Conservation (phyloP, 1,139 yeast species). For the Sugiyamaella castrensis region DNA sequence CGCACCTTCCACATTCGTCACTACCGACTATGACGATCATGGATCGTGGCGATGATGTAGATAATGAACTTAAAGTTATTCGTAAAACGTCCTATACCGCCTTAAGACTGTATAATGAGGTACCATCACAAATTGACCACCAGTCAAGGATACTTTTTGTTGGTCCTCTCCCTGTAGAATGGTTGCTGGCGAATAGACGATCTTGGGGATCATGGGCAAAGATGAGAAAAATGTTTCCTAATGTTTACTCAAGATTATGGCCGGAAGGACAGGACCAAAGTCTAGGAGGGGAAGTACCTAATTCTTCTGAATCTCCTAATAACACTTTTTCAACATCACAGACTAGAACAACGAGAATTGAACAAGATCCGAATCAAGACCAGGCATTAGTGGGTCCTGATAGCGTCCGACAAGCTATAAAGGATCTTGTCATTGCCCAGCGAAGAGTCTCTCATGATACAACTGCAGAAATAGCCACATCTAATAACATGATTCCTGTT, state of each 20-base stretch:
- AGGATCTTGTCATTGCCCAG: conserved; percentile 9
- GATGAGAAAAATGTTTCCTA: conserved; percentile 13
- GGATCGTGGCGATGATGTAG: not conserved
- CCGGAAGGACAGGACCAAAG: not conserved
- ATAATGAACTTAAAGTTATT: conserved; percentile 6
- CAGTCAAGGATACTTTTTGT: conserved; percentile 52
- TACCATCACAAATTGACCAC: conserved; percentile 49
- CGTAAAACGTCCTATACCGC: conserved; percentile 55
- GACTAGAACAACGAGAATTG: not conserved
- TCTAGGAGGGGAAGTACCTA: not conserved
- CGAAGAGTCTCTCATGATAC: not conserved
- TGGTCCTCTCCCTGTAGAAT: conserved; percentile 64
- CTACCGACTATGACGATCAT: not conserved
- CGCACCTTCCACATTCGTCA: not conserved
- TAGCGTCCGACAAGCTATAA: conserved; percentile 6
- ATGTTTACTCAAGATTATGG: conserved; percentile 13
- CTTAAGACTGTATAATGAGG: conserved; percentile 54
- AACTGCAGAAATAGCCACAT: not conserved
- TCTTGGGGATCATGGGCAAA: conserved; percentile 22
- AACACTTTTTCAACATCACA: not conserved
- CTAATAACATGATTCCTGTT: not conserved
- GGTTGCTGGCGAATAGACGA: conserved; percentile 45
- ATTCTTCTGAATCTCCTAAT: not conserved
- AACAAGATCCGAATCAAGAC: not conserved
- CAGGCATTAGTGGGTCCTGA: conserved; percentile 1